Evolutionary conservation across 1,284 basidiomycete species (phyloP).

Genomic region (Ganoderma resinaceum): DNA sequence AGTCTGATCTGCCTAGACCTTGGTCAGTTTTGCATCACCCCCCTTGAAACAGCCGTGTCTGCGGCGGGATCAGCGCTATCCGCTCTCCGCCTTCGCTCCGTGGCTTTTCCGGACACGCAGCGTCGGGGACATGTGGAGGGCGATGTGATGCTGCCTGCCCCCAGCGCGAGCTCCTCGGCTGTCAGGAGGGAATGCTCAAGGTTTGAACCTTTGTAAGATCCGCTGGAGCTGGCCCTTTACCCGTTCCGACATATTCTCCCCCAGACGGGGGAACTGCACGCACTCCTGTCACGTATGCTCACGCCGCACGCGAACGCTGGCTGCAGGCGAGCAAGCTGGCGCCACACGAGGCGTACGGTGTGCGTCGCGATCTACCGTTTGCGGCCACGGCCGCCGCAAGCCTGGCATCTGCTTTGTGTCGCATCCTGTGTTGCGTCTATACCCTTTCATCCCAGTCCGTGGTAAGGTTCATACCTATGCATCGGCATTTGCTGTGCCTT

Average conservation of each 20-base stretch:
- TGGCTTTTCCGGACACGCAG: neutral
- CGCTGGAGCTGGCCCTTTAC: slow-evolving; percentile 19
- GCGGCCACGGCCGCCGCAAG: neutral
- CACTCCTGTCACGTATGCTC: slow-evolving; percentile 17
- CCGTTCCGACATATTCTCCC: slow-evolving; percentile 15
- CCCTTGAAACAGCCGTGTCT: neutral
- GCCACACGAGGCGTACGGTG: slow-evolving; percentile 6
- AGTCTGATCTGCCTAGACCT: neutral
- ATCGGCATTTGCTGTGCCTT: neutral
- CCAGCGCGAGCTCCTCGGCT: neutral
- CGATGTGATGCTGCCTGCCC: neutral
- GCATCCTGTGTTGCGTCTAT: neutral
- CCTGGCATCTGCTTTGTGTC: neutral
- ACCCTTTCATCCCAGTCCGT: neutral
- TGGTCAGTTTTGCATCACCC: neutral
- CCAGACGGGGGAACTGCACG: slow-evolving; percentile 14
- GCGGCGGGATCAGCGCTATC: neutral
- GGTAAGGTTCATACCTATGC: neutral
- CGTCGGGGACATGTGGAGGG: neutral
- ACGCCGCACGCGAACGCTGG: slow-evolving; percentile 3
- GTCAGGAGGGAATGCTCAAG: slow-evolving; percentile 10
- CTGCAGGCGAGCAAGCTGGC: neutral
- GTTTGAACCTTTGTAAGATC: slow-evolving; percentile 9
- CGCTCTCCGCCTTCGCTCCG: neutral
- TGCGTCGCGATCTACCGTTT: slow-evolving; percentile 14